A percentile compares a stretch with the other conserved stretches of the same genome.
phyloP scores from a whole-genome alignment of 108 stramenopile genomes.

The Licmophora abbreviata region DNA sequence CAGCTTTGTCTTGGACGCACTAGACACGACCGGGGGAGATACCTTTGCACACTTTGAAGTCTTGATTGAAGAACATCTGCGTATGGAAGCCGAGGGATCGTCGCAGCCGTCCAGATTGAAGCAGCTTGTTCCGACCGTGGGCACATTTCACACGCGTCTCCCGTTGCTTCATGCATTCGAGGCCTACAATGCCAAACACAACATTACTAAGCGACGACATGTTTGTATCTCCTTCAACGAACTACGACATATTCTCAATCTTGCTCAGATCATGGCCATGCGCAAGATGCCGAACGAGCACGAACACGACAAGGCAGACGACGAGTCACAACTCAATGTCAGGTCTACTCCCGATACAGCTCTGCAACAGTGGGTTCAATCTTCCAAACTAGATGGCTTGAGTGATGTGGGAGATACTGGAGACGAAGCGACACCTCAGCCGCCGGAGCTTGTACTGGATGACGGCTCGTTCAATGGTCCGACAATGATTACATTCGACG shows the following conservation, averaged over 20 bases:
- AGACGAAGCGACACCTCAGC: neutral
- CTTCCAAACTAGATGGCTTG: neutral
- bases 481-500: slow-evolving; percentile 85
- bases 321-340: neutral
- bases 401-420: neutral
- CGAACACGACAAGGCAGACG: neutral
- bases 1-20: slow-evolving; percentile 77
- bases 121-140: slow-evolving; percentile 78
- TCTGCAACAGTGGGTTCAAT: neutral
- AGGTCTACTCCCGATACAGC: neutral
- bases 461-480: slow-evolving; percentile 46
- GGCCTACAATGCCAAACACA: slow-evolving; percentile 79
- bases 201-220: slow-evolving; percentile 67
- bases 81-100: slow-evolving; percentile 25
- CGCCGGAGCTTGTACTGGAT: neutral
- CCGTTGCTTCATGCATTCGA: slow-evolving; percentile 76
- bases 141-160: slow-evolving; percentile 78
- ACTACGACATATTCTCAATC: slow-evolving; percentile 83
- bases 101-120: slow-evolving; percentile 36
- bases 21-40: slow-evolving; percentile 76
- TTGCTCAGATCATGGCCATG: slow-evolving; percentile 83
- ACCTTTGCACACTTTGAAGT: slow-evolving; percentile 86
- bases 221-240: slow-evolving; percentile 89
- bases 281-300: neutral
- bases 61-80: slow-evolving; percentile 82